Conservation (phyloP, 2,329 filamentous ascomycete genomes). For the Pleochaeta shiraiana region DNA sequence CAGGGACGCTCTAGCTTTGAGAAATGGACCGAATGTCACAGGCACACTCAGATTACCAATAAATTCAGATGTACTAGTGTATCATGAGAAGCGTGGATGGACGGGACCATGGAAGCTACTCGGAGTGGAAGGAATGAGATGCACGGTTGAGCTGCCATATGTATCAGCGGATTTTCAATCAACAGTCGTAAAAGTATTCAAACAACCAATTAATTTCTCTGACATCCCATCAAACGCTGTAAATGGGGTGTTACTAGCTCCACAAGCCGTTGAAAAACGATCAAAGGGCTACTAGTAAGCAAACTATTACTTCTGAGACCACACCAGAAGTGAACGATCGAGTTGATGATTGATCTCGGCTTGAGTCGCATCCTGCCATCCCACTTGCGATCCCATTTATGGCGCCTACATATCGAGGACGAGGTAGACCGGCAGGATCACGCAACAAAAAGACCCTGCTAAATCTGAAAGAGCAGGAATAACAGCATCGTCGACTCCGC, state of each 20-base stretch:
- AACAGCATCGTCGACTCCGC: not conserved
- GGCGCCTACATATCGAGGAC: not conserved
- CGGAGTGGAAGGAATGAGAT: not conserved
- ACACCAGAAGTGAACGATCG: not conserved
- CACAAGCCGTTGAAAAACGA: not conserved
- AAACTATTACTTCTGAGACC: not conserved
- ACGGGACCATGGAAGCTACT: not conserved
- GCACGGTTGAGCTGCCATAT: not conserved
- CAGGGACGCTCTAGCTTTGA: not conserved
- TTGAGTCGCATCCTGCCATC: not conserved
- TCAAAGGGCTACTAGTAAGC: not conserved
- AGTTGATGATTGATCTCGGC: not conserved
- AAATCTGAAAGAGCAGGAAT: not conserved
- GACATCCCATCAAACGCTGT: not conserved
- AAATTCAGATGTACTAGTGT: not conserved
- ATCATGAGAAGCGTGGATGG: not conserved
- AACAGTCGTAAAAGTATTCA: not conserved
- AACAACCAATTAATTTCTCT: not conserved
- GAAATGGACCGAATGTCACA: not conserved
- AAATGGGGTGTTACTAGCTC: not conserved
- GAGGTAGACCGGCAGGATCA: not conserved
- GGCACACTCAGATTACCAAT: not conserved
- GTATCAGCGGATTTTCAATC: not conserved
- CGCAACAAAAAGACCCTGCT: not conserved
- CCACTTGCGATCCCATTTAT: not conserved